Percentiles rank a stretch among this genome's conserved stretches.
Evolutionary conservation across 257 asterid species (phyloP).

Genomic region (Lithospermum erythrorhizon): DNA sequence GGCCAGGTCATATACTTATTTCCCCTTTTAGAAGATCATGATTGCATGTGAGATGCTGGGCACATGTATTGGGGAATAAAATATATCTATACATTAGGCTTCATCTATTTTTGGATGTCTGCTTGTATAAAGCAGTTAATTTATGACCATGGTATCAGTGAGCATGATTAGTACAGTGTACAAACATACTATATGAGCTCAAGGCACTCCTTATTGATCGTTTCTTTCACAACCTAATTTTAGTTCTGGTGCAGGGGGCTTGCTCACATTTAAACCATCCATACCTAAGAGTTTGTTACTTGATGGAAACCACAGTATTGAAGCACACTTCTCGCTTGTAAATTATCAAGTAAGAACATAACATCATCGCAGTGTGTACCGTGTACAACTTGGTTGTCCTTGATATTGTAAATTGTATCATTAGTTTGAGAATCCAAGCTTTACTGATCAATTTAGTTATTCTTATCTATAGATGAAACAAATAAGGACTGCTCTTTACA

Average conservation of each 20-base stretch:
- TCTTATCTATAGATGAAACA: conserved; percentile 66
- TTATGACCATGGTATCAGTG: background rate
- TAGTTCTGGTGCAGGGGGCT: conserved; percentile 62
- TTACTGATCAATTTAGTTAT: conserved; percentile 1
- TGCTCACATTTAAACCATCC: conserved; percentile 71
- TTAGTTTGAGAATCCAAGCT: background rate
- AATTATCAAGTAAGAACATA: conserved; percentile 72
- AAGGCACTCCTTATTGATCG: background rate
- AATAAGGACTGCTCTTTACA: conserved; percentile 89
- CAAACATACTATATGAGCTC: background rate
- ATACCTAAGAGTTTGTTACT: conserved; percentile 86
- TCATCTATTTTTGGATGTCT: background rate
- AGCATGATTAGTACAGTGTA: background rate
- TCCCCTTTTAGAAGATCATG: background rate
- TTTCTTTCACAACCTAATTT: conserved; percentile 10
- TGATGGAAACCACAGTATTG: conserved; percentile 75
- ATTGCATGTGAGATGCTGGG: background rate
- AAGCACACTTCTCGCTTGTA: conserved; percentile 83
- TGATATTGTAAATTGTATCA: background rate
- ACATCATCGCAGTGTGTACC: conserved; percentile 3
- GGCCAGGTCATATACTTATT: background rate
- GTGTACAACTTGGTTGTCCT: conserved; percentile 5
- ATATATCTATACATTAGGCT: background rate
- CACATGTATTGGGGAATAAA: background rate
- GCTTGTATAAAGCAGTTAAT: background rate